phyloP scores from a whole-genome alignment of 1,284 basidiomycete species.

The Melampsora americana region DNA sequence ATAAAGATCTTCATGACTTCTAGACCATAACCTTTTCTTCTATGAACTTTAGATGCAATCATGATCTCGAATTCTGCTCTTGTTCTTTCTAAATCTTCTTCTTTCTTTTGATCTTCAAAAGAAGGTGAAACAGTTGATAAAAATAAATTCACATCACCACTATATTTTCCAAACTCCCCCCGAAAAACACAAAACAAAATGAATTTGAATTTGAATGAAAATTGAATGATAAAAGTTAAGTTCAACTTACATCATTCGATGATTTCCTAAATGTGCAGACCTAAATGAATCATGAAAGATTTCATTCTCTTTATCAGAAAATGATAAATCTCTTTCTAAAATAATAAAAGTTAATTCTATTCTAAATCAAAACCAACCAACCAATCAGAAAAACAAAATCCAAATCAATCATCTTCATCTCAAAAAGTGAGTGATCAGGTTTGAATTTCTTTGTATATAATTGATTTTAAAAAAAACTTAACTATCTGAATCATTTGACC shows the following conservation, averaged over 20 bases:
- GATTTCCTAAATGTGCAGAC: conserved; percentile 48
- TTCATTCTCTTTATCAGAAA: conserved; percentile 49
- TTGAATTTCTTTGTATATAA: no score
- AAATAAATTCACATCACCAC: conserved; percentile 87
- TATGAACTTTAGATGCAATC: conserved; percentile 65
- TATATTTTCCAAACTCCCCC: neutral
- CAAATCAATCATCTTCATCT: neutral
- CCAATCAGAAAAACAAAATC: conserved; percentile 6
- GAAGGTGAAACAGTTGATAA: conserved; percentile 58
- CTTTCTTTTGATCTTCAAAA: conserved; percentile 54
- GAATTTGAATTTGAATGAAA: no score
- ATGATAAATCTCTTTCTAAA: conserved; percentile 57
- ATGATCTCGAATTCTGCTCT: conserved; percentile 71
- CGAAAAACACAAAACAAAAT: no score
- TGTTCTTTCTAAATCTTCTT: conserved; percentile 51
- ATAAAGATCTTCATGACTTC: conserved; percentile 24
- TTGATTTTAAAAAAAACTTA: no score
- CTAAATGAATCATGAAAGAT: conserved; percentile 14
- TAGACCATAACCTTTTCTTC: conserved; percentile 14
- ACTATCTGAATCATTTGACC: conserved; percentile 85
- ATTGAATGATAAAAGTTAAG: no score
- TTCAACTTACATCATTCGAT: conserved; percentile 43
- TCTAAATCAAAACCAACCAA: neutral
- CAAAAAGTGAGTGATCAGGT: no score
- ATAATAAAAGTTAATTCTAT: conserved; percentile 87